Conservation (phyloP, 768 basidiomycete genomes). For the Pleurotus ostreatus region DNA sequence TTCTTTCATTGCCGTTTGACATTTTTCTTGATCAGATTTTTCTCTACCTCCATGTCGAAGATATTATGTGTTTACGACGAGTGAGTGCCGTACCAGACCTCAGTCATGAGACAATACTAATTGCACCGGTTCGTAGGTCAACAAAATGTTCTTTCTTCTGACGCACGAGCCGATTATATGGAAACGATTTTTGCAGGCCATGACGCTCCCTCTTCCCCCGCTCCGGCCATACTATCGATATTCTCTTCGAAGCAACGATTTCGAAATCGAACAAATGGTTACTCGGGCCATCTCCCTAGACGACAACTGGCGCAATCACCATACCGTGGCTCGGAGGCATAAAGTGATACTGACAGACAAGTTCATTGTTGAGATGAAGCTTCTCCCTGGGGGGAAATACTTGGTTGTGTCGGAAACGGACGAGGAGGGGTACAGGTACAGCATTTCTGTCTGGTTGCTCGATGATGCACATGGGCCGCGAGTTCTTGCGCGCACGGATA, state of each 20-base stretch:
- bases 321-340: constrained; percentile 28
- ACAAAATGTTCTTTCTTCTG: constrained; percentile 54
- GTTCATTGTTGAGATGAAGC: constrained; percentile 46
- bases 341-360: constrained; percentile 26
- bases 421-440: constrained; percentile 36
- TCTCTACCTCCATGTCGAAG: constrained; percentile 37
- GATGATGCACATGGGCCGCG: constrained; percentile 47
- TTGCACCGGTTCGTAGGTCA: constrained; percentile 35
- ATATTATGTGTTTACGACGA: constrained; percentile 41
- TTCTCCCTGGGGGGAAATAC: constrained; percentile 67
- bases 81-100: constrained; percentile 20
- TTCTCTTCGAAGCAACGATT: constrained; percentile 28
- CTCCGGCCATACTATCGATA: constrained; percentile 56
- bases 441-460: constrained; percentile 49
- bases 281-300: constrained; percentile 57
- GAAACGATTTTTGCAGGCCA: constrained; percentile 55
- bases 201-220: constrained; percentile 56
- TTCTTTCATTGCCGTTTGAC: constrained; percentile 29
- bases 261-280: constrained; percentile 55
- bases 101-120: too few species aligned
- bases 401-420: constrained; percentile 59
- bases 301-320: constrained; percentile 48
- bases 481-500: constrained; percentile 45
- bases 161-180: constrained; percentile 68
- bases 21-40: constrained; percentile 41